phyloP scores from a whole-genome alignment of 306 rosid genomes.

The Luffa aegyptiaca region DNA sequence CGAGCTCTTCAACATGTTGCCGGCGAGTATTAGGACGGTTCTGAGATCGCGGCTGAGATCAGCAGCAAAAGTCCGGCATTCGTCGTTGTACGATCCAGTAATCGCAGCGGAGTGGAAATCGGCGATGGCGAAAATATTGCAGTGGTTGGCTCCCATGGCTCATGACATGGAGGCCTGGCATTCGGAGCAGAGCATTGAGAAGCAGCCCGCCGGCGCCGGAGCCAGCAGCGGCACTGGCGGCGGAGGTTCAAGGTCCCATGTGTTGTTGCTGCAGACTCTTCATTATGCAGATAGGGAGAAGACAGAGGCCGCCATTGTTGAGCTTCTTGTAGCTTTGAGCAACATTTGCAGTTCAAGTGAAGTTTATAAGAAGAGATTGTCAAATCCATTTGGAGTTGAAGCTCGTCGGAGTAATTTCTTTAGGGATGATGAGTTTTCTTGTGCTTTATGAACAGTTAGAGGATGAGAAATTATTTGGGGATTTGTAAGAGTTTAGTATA shows the following conservation, averaged over 20 bases:
- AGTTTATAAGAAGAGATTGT: slow-evolving; percentile 14
- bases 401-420: slow-evolving; percentile 11
- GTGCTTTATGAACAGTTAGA: not conserved
- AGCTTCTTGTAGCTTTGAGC: slow-evolving; percentile 73
- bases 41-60: slow-evolving; percentile 51
- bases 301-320: slow-evolving; percentile 65
- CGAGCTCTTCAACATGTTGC: slow-evolving; percentile 50
- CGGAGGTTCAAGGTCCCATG: slow-evolving; percentile 10
- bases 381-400: slow-evolving; percentile 14
- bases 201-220: slow-evolving; percentile 27
- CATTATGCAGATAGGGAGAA: slow-evolving; percentile 56
- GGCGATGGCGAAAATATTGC: slow-evolving; percentile 33
- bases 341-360: slow-evolving; percentile 28
- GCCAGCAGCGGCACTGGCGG: not conserved
- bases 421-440: slow-evolving; percentile 22
- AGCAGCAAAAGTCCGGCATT: slow-evolving; percentile 20
- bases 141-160: slow-evolving; percentile 78
- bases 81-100: slow-evolving; percentile 25
- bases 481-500: too few relatives aligned
- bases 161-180: slow-evolving; percentile 68
- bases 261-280: slow-evolving; percentile 68
- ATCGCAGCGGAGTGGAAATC: slow-evolving; percentile 38
- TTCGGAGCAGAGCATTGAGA: slow-evolving; percentile 60
- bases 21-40: slow-evolving; percentile 33
- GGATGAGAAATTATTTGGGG: not conserved